Conservation (phyloP, 2,329 filamentous ascomycete species). For the Macrophomina phaseolina region DNA sequence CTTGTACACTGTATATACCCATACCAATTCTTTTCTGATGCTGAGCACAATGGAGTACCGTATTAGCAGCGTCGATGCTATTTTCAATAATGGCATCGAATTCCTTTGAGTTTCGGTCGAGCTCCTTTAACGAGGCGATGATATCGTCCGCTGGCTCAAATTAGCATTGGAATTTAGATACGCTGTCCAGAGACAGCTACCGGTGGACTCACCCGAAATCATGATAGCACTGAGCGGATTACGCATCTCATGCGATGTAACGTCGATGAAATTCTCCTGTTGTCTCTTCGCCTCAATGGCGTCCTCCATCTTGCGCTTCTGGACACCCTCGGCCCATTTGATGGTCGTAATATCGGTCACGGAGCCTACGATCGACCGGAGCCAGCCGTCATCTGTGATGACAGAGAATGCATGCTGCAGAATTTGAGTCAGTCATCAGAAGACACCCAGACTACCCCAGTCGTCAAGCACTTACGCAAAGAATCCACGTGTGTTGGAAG, state of each 20-base stretch:
- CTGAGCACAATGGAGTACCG: slow-evolving; percentile 41
- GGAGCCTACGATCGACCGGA: slow-evolving; percentile 40
- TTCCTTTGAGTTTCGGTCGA: not conserved
- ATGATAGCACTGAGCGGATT: slow-evolving; percentile 31
- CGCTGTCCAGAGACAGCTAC: not conserved
- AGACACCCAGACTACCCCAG: not conserved
- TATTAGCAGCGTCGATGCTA: slow-evolving; percentile 34
- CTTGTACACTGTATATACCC: not conserved
- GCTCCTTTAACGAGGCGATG: slow-evolving; percentile 5
- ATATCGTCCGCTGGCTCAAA: slow-evolving; percentile 21
- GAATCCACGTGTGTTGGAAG: slow-evolving; percentile 20
- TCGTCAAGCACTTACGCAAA: slow-evolving; percentile 4
- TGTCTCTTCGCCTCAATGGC: slow-evolving; percentile 42
- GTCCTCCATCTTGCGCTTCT: slow-evolving; percentile 31
- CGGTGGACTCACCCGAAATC: slow-evolving; percentile 24
- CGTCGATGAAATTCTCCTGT: slow-evolving; percentile 45
- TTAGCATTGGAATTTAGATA: not conserved
- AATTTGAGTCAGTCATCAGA: not conserved
- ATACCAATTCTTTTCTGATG: slow-evolving; percentile 42
- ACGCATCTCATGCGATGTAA: slow-evolving; percentile 45
- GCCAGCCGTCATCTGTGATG: slow-evolving; percentile 34
- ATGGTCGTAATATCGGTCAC: slow-evolving; percentile 42
- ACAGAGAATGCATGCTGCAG: slow-evolving; percentile 32
- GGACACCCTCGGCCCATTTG: slow-evolving; percentile 37
- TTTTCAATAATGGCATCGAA: slow-evolving; percentile 5